These are phyloP conservation scores for Bipolaris gigantea DNA, from an alignment of 2,329 filamentous ascomycete species.

Conservation along the genomic window DNA sequence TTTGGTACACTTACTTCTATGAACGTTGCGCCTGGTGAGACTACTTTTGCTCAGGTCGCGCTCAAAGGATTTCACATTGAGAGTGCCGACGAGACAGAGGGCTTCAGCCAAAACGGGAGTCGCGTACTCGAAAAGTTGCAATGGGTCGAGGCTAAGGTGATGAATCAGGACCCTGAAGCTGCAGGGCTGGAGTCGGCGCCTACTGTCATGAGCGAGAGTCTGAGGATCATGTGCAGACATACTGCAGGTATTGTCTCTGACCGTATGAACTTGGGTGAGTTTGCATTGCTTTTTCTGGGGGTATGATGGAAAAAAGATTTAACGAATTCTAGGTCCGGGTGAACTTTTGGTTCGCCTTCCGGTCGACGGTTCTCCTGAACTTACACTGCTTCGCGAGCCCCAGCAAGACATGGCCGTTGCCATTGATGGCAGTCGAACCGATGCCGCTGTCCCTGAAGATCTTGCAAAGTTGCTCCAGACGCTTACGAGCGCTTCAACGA, in stretches of 20 bases:
- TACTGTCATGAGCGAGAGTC: constrained; percentile 73
- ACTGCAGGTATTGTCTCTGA: constrained; percentile 79
- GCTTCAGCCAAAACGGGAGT: constrained; percentile 44
- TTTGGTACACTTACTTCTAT: constrained; percentile 75
- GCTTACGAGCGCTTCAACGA: constrained; percentile 61
- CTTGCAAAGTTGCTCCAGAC: constrained; percentile 65
- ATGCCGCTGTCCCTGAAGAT: constrained; percentile 56
- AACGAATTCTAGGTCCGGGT: constrained; percentile 40
- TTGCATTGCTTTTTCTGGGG: not conserved
- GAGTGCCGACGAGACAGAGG: constrained; percentile 55
- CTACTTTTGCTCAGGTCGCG: constrained; percentile 69
- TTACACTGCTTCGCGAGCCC: constrained; percentile 59
- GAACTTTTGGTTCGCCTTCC: constrained; percentile 53
- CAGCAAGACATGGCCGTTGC: constrained; percentile 79
- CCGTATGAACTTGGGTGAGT: constrained; percentile 71
- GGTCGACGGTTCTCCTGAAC: constrained; percentile 40
- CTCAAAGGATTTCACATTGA: constrained; percentile 68
- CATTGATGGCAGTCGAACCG: constrained; percentile 54
- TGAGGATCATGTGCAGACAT: constrained; percentile 75
- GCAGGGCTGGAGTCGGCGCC: constrained; percentile 60
- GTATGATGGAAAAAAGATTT: not conserved
- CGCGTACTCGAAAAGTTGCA: constrained; percentile 50
- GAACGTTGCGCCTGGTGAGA: constrained; percentile 67
- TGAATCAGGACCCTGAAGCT: constrained; percentile 67
- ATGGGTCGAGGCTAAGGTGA: constrained; percentile 70